Evolutionary conservation across 2,329 filamentous ascomycete species (phyloP), one percentile per base, ranked within the genome.

Genomic region (Colletotrichum musae): DNA sequence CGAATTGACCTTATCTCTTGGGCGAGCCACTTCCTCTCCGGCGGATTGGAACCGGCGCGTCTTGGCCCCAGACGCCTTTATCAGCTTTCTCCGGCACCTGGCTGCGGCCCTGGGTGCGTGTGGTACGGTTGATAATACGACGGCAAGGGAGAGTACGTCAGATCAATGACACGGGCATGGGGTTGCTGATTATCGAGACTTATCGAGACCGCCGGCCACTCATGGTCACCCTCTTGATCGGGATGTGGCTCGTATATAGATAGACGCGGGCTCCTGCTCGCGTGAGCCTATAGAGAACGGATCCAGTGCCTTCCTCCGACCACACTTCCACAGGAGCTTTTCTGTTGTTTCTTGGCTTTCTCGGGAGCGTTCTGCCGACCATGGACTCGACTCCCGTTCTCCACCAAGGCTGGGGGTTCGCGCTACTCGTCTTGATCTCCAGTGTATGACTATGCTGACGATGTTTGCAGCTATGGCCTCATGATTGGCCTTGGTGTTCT

Each of bases 361-460:
- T 9, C 7, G 9, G 4, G 28, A 32, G 24, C 21, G 7, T 36
- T 21, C 13, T 36, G 12, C 7, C 26, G 4, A 53, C 7, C 26
- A 71, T 71, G 70, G 67, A 58, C 28, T 61, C 67, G n/a, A 67
- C 71, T 41, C 68, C 58, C 7, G 57, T 70, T 36, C 62, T 72
- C 5, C 41, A 70, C 16, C 69, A 70, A 39, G 71, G 69, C 50
- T 71, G 70, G 65, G 71, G 71, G 71, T 72, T 6, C 13, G 69
- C 45, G 6, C 21, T 24, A 7, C 10, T 21, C 5, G 47, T 28
- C 3, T 6, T 26, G 15, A 4, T 3, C 4, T 21, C 18, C 16
- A 3, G 6, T 5, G 18, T 15, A 4, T 4, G 13, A 3, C 4
- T 15, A 1, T 10, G 24, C 59, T 62, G n/a, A 63, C n/a, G 6